Evolutionary conservation across 306 rosid genomes (phyloP).

Genomic region (Cercis canadensis): DNA sequence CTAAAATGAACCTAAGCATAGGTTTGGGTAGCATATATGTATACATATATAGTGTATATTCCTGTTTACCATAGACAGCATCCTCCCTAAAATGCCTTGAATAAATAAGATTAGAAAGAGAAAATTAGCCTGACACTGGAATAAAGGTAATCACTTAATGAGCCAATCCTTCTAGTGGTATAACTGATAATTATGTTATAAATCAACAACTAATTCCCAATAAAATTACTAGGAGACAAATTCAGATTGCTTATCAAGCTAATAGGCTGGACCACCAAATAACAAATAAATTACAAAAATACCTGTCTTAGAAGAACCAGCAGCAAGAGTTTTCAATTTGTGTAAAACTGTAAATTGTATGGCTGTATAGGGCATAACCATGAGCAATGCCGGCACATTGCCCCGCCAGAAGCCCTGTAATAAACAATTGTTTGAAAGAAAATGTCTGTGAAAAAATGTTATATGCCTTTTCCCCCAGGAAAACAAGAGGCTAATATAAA

Average conservation of each 20-base stretch:
- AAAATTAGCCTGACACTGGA: constrained; percentile 5
- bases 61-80: constrained; percentile 14
- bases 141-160: neutral
- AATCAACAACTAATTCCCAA: neutral
- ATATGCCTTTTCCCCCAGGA: neutral
- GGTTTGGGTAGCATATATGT: neutral
- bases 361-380: constrained; percentile 98
- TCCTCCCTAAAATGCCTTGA: neutral
- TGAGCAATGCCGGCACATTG: constrained; percentile 94
- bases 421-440: neutral
- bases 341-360: constrained; percentile 89
- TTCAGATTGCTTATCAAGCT: constrained; percentile 3
- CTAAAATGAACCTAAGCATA: neutral
- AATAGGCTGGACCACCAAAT: constrained; percentile 3
- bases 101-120: neutral
- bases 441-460: neutral
- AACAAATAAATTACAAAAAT: constrained; percentile 24
- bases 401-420: constrained; percentile 98
- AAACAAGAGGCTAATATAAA: neutral
- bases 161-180: neutral
- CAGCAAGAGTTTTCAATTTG: constrained; percentile 77
- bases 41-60: neutral
- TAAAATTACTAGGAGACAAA: neutral
- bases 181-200: neutral
- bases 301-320: constrained; percentile 94